Evolutionary conservation across 768 basidiomycete genomes (phyloP), one percentile per base, ranked within the genome.

Genomic region (Gymnopilus dilepis): DNA sequence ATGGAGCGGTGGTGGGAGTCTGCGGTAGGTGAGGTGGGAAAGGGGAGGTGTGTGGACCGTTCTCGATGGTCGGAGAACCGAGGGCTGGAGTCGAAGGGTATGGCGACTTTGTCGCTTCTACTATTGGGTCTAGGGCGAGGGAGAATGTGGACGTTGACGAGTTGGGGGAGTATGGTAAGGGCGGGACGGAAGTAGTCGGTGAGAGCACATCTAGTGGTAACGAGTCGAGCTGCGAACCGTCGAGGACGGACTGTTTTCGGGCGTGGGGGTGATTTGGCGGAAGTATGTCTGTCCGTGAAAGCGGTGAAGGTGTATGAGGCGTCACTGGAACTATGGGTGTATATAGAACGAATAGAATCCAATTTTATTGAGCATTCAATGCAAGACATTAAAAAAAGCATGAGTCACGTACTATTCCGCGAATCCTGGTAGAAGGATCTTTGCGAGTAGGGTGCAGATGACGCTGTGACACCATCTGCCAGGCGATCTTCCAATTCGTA

Each of bases 181-280:
- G 69, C 37, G 69, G 72, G 11, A 64, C 45, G 38, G 77, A 70
- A 21, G 73, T 56, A 15, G 79, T 70, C 31, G 70, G 71, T 21
- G 67, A 71, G 12, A 76, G 54, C 24, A 76, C 63, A 41, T 78
- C 72, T n/a, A 76, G 69, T 30, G 74, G 71, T 8, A 75, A 65
- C 9, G 47, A 31, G 11, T 50, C 47, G 19, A 50, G 15, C 11
- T 37, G 30, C 52, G 77, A 75, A 17, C 83, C 84, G 65, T 89
- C 87, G 11, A 86, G 59, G 3, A 91, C 73, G 17, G 91, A 93
- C 19, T 85, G 79, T 70, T 92, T 93, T 33, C 91, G 85, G 0
- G 89, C 91, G 63, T 93, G 91, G 0, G 91, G 91, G 67, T 93
- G 91, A 41, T 84, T 80, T 0, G 85, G 75, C 6, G 83, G 76